Base-by-base conservation (phyloP, 2,329 filamentous ascomycete species). In the Aureobasidium zeae region DNA sequence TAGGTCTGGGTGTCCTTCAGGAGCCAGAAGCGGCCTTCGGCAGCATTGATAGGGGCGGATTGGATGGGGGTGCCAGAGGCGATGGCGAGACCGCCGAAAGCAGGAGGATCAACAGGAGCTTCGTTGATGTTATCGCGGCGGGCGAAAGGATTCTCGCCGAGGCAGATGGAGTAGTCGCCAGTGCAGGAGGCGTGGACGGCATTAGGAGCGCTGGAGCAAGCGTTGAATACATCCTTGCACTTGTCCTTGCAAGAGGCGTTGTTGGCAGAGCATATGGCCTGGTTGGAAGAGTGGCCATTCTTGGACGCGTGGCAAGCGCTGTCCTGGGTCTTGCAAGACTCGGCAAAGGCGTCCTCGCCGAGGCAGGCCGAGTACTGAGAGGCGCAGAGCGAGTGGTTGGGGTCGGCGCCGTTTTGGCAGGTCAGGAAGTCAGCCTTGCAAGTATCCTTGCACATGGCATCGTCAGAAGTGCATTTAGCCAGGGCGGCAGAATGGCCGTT, bases 71-170 rank as follows among this genome's bases (percentile, higher is more conserved):
- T 47, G 37, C 48, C 52, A 17, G 52, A 49, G 36, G 20, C 39
- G 33, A 53, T 51, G 44, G 51, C 46, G 22, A 52, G 29, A 32
- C 50, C 49, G 38, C 42, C 39, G 42, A 55, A 53, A 17, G 48
- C 42, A n/a, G n/a, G n/a, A n/a, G n/a, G n/a, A 31, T 42, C 34
- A 12, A 32, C 26, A 10, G 41, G 31, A 2, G 39, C 31, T n/a
- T n/a, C n/a, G n/a, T n/a, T n/a, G n/a, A n/a, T n/a, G n/a, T n/a
- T n/a, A 10, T 44, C 12, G 28, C 37, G 37, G 25, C 30, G 26
- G 13, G 21, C 30, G 16, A 46, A 46, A 21, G 37, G 37, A 17
- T 46, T 46, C 29, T 43, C 29, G 44, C 44, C 44, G 13, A 46
- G 44, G 31, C 44, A 46, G 21, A 7, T 5, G 7, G 37, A 29